Evolutionary conservation across 768 basidiomycete genomes (phyloP).

Genomic region (Tulasnella sp.): DNA sequence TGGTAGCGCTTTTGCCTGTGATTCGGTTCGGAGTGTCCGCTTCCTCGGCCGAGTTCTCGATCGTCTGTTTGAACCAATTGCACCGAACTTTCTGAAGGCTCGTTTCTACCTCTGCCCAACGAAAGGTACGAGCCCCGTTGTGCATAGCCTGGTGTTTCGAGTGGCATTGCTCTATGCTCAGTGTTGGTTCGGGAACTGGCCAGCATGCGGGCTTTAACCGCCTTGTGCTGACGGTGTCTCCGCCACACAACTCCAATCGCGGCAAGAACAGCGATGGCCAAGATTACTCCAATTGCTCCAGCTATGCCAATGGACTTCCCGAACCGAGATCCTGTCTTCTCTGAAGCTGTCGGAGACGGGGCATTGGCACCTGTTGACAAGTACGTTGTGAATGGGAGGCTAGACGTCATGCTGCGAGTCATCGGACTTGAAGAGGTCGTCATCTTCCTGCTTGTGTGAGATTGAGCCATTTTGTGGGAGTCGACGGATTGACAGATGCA

Average conservation of each 20-base stretch:
- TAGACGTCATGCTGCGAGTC: slow-evolving; percentile 3
- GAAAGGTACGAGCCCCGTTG: not conserved
- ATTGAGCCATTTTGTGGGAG: not conserved
- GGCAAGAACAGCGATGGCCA: not conserved
- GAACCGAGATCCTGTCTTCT: not conserved
- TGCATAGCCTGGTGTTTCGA: not conserved
- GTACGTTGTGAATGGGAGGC: not conserved
- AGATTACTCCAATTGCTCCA: not conserved
- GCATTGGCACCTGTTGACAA: not conserved
- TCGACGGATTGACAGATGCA: not conserved
- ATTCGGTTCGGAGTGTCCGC: not conserved
- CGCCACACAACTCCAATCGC: not conserved
- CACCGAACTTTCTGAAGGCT: not conserved
- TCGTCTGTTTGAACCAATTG: not conserved
- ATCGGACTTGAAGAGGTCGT: not conserved
- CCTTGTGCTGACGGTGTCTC: not conserved
- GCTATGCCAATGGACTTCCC: not conserved
- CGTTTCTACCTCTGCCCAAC: not conserved
- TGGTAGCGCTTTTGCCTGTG: not conserved
- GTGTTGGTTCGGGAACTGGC: not conserved
- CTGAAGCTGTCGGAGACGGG: not conserved
- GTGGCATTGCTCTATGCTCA: not conserved
- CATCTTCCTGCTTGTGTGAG: not conserved
- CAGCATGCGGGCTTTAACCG: not conserved
- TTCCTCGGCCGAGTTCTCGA: not conserved